A percentile compares a stretch with the other conserved stretches of the same genome.
phyloP scores from a whole-genome alignment of 2,329 filamentous ascomycete species.

The Ascomycota sp. region DNA sequence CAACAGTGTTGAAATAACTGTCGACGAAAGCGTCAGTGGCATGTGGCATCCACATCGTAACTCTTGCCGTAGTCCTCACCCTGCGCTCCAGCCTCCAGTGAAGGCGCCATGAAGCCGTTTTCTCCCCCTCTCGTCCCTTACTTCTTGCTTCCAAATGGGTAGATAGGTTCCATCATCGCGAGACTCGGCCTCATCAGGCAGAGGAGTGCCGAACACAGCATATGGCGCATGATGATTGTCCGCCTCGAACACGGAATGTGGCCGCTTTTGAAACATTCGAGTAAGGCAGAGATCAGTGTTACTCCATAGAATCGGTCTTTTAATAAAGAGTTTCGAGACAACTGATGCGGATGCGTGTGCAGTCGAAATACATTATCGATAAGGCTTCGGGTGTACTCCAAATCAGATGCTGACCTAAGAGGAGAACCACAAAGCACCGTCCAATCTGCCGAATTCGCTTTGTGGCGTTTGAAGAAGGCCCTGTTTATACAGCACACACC shows the following conservation, averaged over 20 bases:
- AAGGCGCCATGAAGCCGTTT: constrained; percentile 90
- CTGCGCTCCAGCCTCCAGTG: constrained; percentile 88
- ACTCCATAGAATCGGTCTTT: background rate
- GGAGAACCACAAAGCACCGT: background rate
- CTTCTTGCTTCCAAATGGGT: constrained; percentile 95
- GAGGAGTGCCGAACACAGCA: constrained; percentile 61
- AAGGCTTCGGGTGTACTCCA: background rate
- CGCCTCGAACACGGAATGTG: constrained; percentile 54
- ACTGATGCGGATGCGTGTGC: too few relatives aligned
- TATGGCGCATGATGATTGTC: constrained; percentile 51
- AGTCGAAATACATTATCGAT: too few relatives aligned
- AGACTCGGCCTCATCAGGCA: constrained; percentile 55
- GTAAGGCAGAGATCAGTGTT: background rate
- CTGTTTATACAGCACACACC: too few relatives aligned
- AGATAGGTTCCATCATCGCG: constrained; percentile 83
- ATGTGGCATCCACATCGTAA: background rate
- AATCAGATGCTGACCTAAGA: too few relatives aligned
- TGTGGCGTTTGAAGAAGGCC: too few relatives aligned
- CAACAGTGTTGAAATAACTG: constrained; percentile 93
- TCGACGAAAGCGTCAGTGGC: background rate
- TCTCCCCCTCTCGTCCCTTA: constrained; percentile 73
- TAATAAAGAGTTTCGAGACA: background rate
- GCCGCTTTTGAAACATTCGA: constrained; percentile 58
- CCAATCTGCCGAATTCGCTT: background rate
- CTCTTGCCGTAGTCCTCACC: constrained; percentile 29